These are phyloP conservation scores for Lepidium africanum DNA, from an alignment of 345 rosid genomes.

Conservation along the genomic window DNA sequence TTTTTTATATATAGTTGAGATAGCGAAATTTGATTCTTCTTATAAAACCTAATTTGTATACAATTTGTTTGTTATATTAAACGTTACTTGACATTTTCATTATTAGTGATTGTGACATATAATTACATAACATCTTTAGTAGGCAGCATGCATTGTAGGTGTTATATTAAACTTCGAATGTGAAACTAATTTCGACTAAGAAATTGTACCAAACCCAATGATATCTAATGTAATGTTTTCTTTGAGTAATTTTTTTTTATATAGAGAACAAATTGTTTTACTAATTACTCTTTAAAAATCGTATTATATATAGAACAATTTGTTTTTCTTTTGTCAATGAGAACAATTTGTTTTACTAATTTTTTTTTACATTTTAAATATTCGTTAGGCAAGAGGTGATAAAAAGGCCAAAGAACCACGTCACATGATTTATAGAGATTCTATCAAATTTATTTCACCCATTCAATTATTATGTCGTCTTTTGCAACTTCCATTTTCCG, in stretches of 20 bases:
- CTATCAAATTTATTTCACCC: neutral
- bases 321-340: too few species aligned
- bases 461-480: constrained; percentile 29
- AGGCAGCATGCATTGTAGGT: neutral
- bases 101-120: constrained; percentile 17
- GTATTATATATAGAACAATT: neutral
- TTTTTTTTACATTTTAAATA: neutral
- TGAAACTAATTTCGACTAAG: neutral
- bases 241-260: neutral
- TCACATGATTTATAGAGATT: constrained; percentile 10
- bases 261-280: neutral
- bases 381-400: constrained; percentile 7
- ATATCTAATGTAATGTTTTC: neutral
- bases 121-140: neutral
- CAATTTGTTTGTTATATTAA: neutral
- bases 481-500: constrained; percentile 25
- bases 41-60: neutral
- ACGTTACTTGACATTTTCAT: constrained; percentile 7
- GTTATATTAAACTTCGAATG: neutral
- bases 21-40: constrained; percentile 24
- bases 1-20: constrained; percentile 3
- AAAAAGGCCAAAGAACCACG: constrained; percentile 22
- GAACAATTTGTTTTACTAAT: neutral
- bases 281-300: neutral
- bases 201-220: neutral